A percentile compares a stretch with the other conserved stretches of the same genome.
Conservation (phyloP, 345 rosid genomes). For the Salix exigua region DNA sequence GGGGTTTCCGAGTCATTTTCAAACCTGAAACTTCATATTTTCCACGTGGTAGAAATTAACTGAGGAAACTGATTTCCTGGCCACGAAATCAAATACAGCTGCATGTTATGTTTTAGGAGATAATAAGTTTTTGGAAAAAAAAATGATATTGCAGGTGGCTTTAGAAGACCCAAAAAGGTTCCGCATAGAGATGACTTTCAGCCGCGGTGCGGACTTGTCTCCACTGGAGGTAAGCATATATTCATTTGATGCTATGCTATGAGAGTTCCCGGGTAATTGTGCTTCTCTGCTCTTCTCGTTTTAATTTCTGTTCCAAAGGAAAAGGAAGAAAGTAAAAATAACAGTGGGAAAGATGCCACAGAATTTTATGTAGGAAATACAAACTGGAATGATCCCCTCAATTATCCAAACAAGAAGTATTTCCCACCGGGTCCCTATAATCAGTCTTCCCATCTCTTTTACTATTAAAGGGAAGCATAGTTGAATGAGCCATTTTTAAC, state of each 20-base stretch:
- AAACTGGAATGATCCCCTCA: neutral
- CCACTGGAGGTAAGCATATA: slow-evolving; percentile 68
- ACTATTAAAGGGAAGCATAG: neutral
- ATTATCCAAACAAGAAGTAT: too few relatives aligned
- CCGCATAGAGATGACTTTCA: slow-evolving; percentile 84
- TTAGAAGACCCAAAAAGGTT: slow-evolving; percentile 86
- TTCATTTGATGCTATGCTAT: neutral
- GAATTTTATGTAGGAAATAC: neutral
- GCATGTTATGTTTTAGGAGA: neutral
- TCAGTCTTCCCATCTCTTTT: too few relatives aligned
- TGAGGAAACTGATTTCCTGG: neutral
- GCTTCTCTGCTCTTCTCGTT: neutral
- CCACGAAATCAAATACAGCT: neutral
- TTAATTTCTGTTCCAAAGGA: neutral
- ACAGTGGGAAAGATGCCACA: neutral
- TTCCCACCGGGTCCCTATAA: too few relatives aligned
- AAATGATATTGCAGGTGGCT: slow-evolving; percentile 46
- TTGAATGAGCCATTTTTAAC: neutral
- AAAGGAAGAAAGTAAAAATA: neutral
- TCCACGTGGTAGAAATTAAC: neutral
- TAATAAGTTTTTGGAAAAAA: neutral
- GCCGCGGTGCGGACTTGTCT: slow-evolving; percentile 97
- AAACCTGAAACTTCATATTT: neutral
- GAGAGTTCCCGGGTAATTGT: neutral
- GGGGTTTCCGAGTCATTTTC: neutral